Base-by-base conservation (phyloP, 1,284 basidiomycete species). In the Microbotryum silenes-acaulis region DNA sequence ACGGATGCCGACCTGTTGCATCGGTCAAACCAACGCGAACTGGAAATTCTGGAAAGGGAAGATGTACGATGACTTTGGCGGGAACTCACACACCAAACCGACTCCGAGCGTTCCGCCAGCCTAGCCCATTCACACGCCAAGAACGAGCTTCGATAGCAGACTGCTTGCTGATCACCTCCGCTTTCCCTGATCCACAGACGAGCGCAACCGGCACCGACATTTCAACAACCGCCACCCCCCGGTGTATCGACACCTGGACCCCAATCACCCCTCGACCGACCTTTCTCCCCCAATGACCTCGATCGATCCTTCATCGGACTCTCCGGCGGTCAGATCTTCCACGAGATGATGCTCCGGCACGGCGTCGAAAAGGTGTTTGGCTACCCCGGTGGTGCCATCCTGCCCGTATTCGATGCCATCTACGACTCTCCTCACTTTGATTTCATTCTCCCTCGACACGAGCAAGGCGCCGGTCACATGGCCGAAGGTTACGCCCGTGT, bases 291-390 rank as follows among this genome's bases (percentile, higher is more conserved):
- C 46, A 56, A 69, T 44, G 68, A 73, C 12, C 71, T 78, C 63
- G 77, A 78, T 63, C 63, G 72, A 54, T 74, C 73, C 54, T 97
- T 98, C 73, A 83, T 97, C 61, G 94, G 94, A 64, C 84, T 94
- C 78, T 90, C 91, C 21, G 94, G 94, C 42, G 94, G 94, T 45
- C 83, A 97, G 77, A 97, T 98, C 74, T 97, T 98, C 79, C 92
- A 98, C 77, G 93, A 98, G 78, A 97, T 98, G 94, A 97, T 98
- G 91, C 86, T 93, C 62, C 82, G 94, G 59, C 94, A 98, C 77
- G 84, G 83, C 62, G 93, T 98, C 73, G 96, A 94, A 77, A 89
- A 97, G 74, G 84, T 98, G 56, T 98, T 98, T 74, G 94, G 94
- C 53, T 98, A 98, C 78, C 94, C 94, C 20, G 94, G 94, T 54